Base-by-base conservation (phyloP, 1,284 basidiomycete species). In the Schizophyllum commune region DNA sequence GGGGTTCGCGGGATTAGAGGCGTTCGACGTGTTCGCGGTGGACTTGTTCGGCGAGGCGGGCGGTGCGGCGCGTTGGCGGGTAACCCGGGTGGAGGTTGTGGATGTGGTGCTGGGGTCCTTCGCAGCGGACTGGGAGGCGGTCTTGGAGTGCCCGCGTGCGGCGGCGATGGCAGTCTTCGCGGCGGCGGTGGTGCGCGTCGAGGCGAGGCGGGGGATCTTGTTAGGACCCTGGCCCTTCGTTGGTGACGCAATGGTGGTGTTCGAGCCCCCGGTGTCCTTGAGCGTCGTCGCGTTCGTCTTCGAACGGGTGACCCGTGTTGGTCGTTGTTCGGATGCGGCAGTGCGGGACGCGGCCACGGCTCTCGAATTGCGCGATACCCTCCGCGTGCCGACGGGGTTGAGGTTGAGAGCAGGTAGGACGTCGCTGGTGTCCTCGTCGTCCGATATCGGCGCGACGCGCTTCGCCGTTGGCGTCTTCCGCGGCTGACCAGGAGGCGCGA, bases 381-480 rank as follows among this genome's bases (percentile, higher is more conserved):
- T 77, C 3, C 77, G 71, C 9, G 79, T 74, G 67, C 79, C 83
- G 53, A 55, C 27, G 11, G 82, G 79, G 7, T 77, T 80, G 32
- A 75, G 70, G 32, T 79, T 81, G 15, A 91, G 75, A 5, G 83
- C 79, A 27, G 89, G 88, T 6, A 91, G 75, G 32, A 81, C 78
- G 55, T 77, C 79, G 63, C 87, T 83, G 2, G 17, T 47, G 56
- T 85, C 83, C 62, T 88, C 86, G 11, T 80, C 76, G 61, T 83
- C 84, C 9, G 79, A 79, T 58, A 82, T 82, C 52, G 74, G 71
- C 3, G 84, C 85, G 17, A 84, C 77, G 51, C 90, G 83, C 72
- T 92, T 92, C 54, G 84, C 80, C 58, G 83, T 80, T 0, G 91
- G 91, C 0, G 91, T 92, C 76, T 94, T 94, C 62, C 91, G 84